These are phyloP conservation scores for Elaeis oleifera DNA, from an alignment of 202 grass and related monocot species.

Conservation along the genomic window DNA sequence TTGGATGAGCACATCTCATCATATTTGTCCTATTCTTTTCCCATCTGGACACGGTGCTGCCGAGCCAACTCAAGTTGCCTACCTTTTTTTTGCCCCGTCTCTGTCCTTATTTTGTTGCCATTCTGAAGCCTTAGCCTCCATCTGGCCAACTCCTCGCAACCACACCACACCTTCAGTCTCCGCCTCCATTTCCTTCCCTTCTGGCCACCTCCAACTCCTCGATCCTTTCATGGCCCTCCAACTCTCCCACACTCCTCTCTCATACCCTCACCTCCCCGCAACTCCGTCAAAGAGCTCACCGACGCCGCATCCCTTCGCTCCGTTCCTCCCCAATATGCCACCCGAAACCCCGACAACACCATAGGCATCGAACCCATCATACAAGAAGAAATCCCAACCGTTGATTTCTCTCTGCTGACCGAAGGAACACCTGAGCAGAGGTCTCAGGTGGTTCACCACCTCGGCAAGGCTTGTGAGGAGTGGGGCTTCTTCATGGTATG, in stretches of 20 bases:
- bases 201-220: background rate
- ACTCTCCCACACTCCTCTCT: too few relatives aligned
- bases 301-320: background rate
- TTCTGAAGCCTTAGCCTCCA: too few relatives aligned
- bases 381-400: conserved; percentile 32
- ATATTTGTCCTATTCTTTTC: too few relatives aligned
- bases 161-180: too few relatives aligned
- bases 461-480: conserved; percentile 58
- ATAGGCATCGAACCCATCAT: background rate
- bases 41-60: too few relatives aligned
- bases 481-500: conserved; percentile 90
- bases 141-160: too few relatives aligned
- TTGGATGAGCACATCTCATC: too few relatives aligned
- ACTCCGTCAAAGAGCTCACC: conserved; percentile 5
- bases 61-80: too few relatives aligned
- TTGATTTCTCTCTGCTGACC: conserved; percentile 44
- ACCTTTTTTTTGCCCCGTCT: too few relatives aligned
- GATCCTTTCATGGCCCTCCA: background rate
- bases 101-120: too few relatives aligned
- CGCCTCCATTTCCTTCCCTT: background rate
- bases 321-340: background rate
- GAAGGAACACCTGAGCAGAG: conserved; percentile 33
- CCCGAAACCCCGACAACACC: background rate
- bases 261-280: background rate
- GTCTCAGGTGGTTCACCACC: conserved; percentile 25